Percentiles rank a stretch among this genome's conserved stretches.
Evolutionary conservation across 805 yeast species (phyloP).

Genomic region (Pichia manshurica): DNA sequence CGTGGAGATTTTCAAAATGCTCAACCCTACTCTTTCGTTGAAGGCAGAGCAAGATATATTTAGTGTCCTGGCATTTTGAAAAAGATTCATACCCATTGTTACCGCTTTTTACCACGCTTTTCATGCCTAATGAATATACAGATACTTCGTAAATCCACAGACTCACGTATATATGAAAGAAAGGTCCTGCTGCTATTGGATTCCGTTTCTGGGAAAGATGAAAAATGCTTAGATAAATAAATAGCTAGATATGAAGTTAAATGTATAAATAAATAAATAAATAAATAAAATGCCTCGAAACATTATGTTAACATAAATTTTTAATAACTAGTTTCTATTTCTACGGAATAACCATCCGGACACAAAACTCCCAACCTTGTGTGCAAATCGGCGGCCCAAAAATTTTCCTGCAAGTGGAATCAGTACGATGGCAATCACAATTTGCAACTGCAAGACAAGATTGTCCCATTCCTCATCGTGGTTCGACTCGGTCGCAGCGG

Average conservation of each 20-base stretch:
- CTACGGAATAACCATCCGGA: conserved; percentile 19
- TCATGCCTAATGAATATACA: background rate
- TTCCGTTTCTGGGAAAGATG: too few species aligned
- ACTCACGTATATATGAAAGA: background rate
- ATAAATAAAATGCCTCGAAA: background rate
- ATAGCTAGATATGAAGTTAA: too few species aligned
- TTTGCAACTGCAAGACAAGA: conserved; percentile 51
- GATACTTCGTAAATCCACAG: too few species aligned
- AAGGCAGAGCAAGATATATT: conserved; percentile 9
- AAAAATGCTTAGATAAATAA: too few species aligned
- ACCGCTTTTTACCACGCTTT: too few species aligned
- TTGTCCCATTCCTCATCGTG: conserved; percentile 71
- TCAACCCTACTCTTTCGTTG: conserved; percentile 19
- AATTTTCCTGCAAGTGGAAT: conserved; percentile 64
- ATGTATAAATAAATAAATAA: background rate
- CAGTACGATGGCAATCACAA: conserved; percentile 52
- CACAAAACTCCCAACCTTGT: conserved; percentile 28
- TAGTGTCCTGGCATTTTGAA: background rate
- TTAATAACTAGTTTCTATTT: conserved; percentile 3
- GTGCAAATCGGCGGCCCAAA: conserved; percentile 57
- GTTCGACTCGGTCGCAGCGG: conserved; percentile 21
- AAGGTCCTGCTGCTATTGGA: too few species aligned
- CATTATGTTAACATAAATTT: background rate
- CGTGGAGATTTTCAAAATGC: conserved; percentile 22
- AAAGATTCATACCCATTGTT: too few species aligned